Base-by-base conservation (phyloP, 2,329 filamentous ascomycete genomes). In the Neonectria punicea region DNA sequence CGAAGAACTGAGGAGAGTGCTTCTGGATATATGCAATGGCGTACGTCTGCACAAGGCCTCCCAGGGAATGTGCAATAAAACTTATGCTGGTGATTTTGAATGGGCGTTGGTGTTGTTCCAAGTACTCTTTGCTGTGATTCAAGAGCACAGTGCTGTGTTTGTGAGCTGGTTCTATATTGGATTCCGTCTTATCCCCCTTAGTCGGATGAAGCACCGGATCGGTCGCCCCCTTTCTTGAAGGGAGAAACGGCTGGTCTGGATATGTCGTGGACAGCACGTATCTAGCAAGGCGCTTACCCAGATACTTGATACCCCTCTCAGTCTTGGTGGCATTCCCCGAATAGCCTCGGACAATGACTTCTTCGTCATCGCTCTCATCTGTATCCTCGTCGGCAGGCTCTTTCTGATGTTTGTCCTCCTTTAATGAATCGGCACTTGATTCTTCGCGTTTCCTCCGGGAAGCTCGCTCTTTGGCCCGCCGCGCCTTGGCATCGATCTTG, bases 11-110 rank as follows among this genome's bases (percentile, higher is more conserved):
- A 1, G 95, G 95, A 0, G 93, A 97, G 77, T 98, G 94, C 76
- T 98, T 98, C 73, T 98, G 92, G 50, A 98, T 97, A 77, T 98
- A 98, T 9, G 94, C 95, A 63, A 98, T 90, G 2, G 95, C 95
- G 77, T 98, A 98, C 0, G 92, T 97, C 78, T 98, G 95, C 16
- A 97, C 87, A 18, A 97, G 83, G 0, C 95, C 95, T 30, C 95
- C 95, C 0, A 98, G 87, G 0, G 94, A 98, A 80, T 98, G 95
- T 0, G 90, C 94, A 61, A 98, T 88, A 76, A 98, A 97, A 75
- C 94, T 98, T 77, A 98, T 98, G 77, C 94, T 97, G 11, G 94
- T 96, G 74, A 97, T 93, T 70, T 89, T 90, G 78, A 97, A 98
- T 2, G 90, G 85, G 3, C 90, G 84, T 44, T 84, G 80, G 6